Percentiles rank a stretch among this genome's conserved stretches.
These are phyloP conservation scores for Peronosclerospora sorghi DNA, from an alignment of 352 stramenopile species.

Conservation along the genomic window DNA sequence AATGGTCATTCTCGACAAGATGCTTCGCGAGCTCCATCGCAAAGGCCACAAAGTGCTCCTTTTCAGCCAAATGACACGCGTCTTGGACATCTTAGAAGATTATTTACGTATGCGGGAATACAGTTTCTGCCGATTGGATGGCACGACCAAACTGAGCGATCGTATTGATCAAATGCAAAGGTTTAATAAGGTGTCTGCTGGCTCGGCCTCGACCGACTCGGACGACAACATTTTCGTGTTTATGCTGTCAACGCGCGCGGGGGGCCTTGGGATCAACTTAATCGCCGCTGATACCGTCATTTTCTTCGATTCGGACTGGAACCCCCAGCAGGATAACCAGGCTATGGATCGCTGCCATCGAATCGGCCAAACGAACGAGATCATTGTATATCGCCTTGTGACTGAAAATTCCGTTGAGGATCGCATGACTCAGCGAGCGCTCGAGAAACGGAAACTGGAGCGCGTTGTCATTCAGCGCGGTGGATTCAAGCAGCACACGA, in stretches of 20 bases:
- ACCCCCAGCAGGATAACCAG: constrained; percentile 94
- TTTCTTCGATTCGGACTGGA: constrained; percentile 99
- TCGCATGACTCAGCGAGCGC: constrained; percentile 86
- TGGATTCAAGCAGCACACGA: constrained; percentile 54
- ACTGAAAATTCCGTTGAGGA: constrained; percentile 92
- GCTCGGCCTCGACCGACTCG: constrained; percentile 10
- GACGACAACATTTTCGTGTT: constrained; percentile 72
- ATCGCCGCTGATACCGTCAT: constrained; percentile 96
- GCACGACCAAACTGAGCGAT: constrained; percentile 86
- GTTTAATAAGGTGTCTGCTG: constrained; percentile 84
- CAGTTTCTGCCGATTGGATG: constrained; percentile 95
- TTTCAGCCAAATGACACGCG: constrained; percentile 97
- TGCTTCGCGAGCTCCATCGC: constrained; percentile 90
- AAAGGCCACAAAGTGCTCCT: constrained; percentile 96
- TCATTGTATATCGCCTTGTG: constrained; percentile 89
- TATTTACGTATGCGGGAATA: constrained; percentile 84
- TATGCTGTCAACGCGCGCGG: constrained; percentile 83
- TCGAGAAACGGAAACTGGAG: constrained; percentile 88
- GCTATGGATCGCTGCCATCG: constrained; percentile 85
- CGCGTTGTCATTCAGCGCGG: constrained; percentile 81
- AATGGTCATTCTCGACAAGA: constrained; percentile 96
- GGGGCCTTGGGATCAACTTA: constrained; percentile 95
- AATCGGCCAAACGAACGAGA: constrained; percentile 85
- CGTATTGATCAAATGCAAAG: constrained; percentile 94
- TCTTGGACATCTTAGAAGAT: constrained; percentile 98